These are phyloP conservation scores for Coriolopsis trogii DNA, from an alignment of 1,284 basidiomycete genomes.

Conservation along the genomic window DNA sequence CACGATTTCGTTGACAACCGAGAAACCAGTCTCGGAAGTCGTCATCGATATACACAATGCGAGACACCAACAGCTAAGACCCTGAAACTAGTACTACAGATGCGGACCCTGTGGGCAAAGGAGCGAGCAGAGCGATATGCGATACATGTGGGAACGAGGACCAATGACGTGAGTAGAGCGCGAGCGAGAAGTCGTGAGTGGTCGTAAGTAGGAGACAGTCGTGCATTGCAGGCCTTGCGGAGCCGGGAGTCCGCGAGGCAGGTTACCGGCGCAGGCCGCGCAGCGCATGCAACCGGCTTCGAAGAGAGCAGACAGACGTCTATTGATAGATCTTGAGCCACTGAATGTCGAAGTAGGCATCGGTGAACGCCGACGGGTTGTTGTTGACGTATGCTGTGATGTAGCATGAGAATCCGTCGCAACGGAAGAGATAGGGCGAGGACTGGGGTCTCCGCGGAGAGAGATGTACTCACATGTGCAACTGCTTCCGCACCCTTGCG, in stretches of 20 bases:
- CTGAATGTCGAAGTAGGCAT: conserved; percentile 72
- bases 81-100: no score
- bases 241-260: not conserved
- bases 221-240: not conserved
- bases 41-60: no score
- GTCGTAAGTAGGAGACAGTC: not conserved
- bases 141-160: not conserved
- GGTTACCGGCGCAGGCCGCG: no score
- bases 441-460: not conserved
- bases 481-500: conserved; percentile 48
- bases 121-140: not conserved
- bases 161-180: not conserved
- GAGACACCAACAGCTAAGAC: no score
- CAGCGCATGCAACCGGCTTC: no score
- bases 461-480: conserved; percentile 43
- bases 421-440: not conserved
- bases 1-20: no score
- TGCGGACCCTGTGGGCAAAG: not conserved
- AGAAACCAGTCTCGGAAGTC: no score
- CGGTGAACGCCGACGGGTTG: conserved; percentile 62
- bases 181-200: not conserved
- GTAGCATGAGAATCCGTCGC: not conserved
- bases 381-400: conserved; percentile 58
- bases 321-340: conserved; percentile 46
- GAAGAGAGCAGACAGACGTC: not conserved